phyloP scores from a whole-genome alignment of 2,329 filamentous ascomycete genomes.

The Colletotrichum ledebouriae region DNA sequence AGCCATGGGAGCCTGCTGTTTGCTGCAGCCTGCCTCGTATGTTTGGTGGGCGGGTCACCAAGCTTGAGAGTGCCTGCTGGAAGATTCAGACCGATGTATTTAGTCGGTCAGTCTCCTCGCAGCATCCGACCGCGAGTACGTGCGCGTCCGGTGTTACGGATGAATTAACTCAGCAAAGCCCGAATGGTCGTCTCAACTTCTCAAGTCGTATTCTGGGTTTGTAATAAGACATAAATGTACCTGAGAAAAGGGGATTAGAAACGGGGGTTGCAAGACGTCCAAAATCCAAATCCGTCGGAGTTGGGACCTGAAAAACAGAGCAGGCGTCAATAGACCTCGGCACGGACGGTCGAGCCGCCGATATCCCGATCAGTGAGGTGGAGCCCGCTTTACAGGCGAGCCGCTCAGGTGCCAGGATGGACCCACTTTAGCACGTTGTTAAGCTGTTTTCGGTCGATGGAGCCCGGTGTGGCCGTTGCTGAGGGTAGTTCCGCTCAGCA shows the following conservation, averaged over 20 bases:
- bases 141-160: conserved; percentile 19
- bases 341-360: conserved; percentile 31
- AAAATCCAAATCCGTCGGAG: conserved; percentile 32
- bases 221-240: conserved; percentile 23
- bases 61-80: not conserved
- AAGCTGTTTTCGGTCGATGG: conserved; percentile 18
- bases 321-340: conserved; percentile 32
- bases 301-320: conserved; percentile 13
- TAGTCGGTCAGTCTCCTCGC: conserved; percentile 12
- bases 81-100: conserved; percentile 5
- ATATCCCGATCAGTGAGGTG: conserved; percentile 21
- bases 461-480: conserved; percentile 22
- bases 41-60: conserved; percentile 13
- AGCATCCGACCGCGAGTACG: conserved; percentile 10
- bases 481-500: conserved; percentile 8
- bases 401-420: conserved; percentile 20
- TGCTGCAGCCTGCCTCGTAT: conserved; percentile 9
- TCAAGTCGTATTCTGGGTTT: conserved; percentile 19
- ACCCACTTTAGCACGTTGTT: conserved; percentile 11
- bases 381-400: conserved; percentile 2
- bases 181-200: conserved; percentile 19
- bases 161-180: conserved; percentile 1
- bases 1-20: not conserved
- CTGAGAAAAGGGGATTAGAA: not conserved
- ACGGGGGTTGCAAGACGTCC: not conserved